Conservation (phyloP, 2,329 filamentous ascomycete genomes). For the Verticillium albo-atrum region DNA sequence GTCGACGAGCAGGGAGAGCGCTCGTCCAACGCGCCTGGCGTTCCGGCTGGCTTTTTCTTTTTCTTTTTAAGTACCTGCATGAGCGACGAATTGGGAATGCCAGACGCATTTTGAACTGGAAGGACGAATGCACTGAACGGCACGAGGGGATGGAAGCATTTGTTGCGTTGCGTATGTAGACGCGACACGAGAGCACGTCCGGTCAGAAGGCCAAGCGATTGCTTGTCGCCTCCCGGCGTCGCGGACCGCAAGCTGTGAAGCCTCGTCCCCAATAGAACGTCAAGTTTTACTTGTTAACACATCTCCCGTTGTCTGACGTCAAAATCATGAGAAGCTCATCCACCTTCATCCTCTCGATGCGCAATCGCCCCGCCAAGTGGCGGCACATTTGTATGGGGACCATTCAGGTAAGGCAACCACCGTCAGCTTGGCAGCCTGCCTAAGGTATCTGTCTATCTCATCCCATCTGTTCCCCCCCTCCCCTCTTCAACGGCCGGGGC, state of each 20-base stretch:
- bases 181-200: not conserved
- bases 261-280: not conserved
- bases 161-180: no score
- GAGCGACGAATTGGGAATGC: constrained; percentile 13
- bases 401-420: not conserved
- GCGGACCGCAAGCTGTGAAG: not conserved
- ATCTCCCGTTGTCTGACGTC: not conserved
- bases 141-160: not conserved
- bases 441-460: not conserved
- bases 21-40: constrained; percentile 6
- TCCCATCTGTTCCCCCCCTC: not conserved
- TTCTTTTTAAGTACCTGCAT: constrained; percentile 9
- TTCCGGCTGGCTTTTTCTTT: constrained; percentile 8
- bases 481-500: no score
- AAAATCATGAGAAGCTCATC: not conserved
- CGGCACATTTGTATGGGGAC: not conserved
- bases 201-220: not conserved
- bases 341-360: not conserved
- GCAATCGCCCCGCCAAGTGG: not conserved
- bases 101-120: not conserved
- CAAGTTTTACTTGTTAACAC: not conserved
- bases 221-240: not conserved
- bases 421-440: not conserved
- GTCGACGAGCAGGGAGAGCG: constrained; percentile 2
- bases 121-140: not conserved